These are phyloP conservation scores for Crinitomyces ghanaensis DNA, from an alignment of 805 yeast genomes.

Conservation along the genomic window DNA sequence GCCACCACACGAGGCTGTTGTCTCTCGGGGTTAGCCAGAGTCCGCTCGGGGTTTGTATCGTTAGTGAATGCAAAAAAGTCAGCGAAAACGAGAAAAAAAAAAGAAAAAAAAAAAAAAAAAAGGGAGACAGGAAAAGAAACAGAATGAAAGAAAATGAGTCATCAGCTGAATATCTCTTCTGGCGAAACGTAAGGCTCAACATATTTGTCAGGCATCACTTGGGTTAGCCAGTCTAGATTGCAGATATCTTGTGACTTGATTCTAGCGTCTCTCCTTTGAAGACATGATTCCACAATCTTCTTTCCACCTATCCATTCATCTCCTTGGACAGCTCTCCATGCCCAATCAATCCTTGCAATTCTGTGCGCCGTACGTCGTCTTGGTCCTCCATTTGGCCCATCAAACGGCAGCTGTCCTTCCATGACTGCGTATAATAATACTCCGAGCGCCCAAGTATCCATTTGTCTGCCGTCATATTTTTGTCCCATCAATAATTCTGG, in stretches of 20 bases:
- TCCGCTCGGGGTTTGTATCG: too few relatives aligned
- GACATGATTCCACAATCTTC: conserved; percentile 37
- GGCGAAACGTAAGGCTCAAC: too few relatives aligned
- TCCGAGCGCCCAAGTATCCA: conserved; percentile 94
- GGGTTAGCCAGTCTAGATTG: conserved; percentile 13
- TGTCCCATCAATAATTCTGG: conserved; percentile 89
- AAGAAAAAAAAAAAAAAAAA: too few relatives aligned
- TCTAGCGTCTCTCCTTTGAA: conserved; percentile 39
- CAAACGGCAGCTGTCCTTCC: conserved; percentile 88
- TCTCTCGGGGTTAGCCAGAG: too few relatives aligned
- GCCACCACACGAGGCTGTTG: too few relatives aligned
- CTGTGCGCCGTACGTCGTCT: conserved; percentile 64
- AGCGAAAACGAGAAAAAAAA: too few relatives aligned
- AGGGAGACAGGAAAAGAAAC: too few relatives aligned
- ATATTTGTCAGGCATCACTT: conserved; percentile 5
- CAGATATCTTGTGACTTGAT: conserved; percentile 20
- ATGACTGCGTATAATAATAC: conserved; percentile 76
- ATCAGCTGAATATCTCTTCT: too few relatives aligned
- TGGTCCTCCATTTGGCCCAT: conserved; percentile 48
- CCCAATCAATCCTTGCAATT: conserved; percentile 89
- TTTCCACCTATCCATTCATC: conserved; percentile 39
- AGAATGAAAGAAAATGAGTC: too few relatives aligned
- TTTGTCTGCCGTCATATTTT: conserved; percentile 80
- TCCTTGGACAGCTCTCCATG: conserved; percentile 49
- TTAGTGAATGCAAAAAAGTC: too few relatives aligned